Evolutionary conservation across 805 yeast species (phyloP).

Genomic region (Phaffomyces antillensis): DNA sequence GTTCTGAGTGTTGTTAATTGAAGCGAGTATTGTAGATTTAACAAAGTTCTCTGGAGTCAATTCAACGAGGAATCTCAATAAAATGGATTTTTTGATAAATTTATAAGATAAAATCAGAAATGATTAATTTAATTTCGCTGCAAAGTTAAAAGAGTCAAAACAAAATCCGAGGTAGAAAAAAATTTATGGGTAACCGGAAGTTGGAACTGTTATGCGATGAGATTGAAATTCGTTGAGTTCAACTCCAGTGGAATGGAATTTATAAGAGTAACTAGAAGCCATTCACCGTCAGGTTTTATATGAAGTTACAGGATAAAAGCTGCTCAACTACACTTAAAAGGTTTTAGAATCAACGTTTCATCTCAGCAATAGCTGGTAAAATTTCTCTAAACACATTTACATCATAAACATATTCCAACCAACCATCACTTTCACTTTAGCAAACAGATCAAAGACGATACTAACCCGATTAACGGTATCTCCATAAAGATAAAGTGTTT

Average conservation of each 20-base stretch:
- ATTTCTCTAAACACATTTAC: conserved; percentile 1
- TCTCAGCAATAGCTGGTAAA: conserved; percentile 1
- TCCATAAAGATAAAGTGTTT: conserved; percentile 98
- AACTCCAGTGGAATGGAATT: too few relatives aligned
- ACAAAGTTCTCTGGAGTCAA: too few relatives aligned
- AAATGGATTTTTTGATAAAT: too few relatives aligned
- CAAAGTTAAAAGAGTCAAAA: conserved; percentile 8
- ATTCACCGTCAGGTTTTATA: too few relatives aligned
- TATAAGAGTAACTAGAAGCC: too few relatives aligned
- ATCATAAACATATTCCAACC: background rate
- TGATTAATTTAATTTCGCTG: conserved; percentile 8
- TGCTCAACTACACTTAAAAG: too few relatives aligned
- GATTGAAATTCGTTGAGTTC: too few relatives aligned
- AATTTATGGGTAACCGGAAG: background rate
- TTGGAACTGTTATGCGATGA: background rate
- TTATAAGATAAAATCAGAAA: background rate
- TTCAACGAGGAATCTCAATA: too few relatives aligned
- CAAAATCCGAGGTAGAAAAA: background rate
- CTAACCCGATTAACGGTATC: conserved; percentile 52
- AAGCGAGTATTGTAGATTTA: background rate
- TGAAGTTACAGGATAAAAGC: too few relatives aligned
- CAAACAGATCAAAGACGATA: conserved; percentile 3
- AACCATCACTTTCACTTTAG: conserved; percentile 1
- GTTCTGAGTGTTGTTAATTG: background rate
- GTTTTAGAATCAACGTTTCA: background rate